Base-by-base conservation (phyloP, 371 early-diverging fungal genomes). In the Mucor plumbeus region DNA sequence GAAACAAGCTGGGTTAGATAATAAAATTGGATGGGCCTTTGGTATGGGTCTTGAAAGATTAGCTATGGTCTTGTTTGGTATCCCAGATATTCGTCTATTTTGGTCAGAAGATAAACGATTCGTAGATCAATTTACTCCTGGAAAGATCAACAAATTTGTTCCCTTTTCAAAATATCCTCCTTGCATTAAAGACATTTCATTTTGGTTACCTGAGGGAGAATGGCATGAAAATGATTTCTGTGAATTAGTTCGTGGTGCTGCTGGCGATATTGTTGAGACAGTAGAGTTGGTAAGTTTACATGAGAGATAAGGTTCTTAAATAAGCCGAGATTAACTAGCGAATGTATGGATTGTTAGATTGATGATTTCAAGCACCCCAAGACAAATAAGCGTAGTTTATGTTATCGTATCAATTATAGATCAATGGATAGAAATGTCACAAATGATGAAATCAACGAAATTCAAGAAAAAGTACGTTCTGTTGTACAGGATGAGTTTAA, bases 11-110 rank as follows among this genome's bases (percentile, higher is more conserved):
- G 94, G 91, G 15, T 58, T 69, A 13, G 19, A 86, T 1, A 88
- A 93, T 62, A 87, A 90, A 62, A 85, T 97, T 61, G 98, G 95
- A 7, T 98, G 99, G 97, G 99, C 98, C 7, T 97, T 96, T 76
- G 99, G 99, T 31, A 83, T 98, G 70, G 99, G 99, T 3, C 81
- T 99, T 11, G 99, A 99, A 75, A 85, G 99, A n/a, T 80, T 99
- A 63, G 97, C 98, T 0, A 95, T 99, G 96, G 93, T 97, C 1
- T 79, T 98, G 68, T 97, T 95, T 79, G 91, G 89, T 64, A 94
- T 99, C 41, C 96, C 96, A 0, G 99, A 99, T 74, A 99, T 99
- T 60, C 91, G 99, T 11, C 84, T 97, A 54, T 99, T 99, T 76
- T 99, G 99, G 99, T 89, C 91, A 19, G 79, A 85, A 62, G 99